Conservation (phyloP, 768 basidiomycete genomes). For the Leccinum incarnatum region DNA sequence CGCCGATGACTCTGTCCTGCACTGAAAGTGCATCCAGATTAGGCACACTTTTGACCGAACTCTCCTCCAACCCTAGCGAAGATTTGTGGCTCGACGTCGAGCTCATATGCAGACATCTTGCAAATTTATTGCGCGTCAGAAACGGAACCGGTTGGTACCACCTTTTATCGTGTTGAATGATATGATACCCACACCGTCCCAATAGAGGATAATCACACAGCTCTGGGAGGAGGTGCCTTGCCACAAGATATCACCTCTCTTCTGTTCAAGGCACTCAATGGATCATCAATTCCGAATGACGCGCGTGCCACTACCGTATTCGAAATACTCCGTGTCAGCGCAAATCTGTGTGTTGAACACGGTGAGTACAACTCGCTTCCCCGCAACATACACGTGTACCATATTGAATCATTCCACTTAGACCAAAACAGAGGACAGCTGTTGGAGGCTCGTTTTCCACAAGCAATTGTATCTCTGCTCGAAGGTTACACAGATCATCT, state of each 20-base stretch:
- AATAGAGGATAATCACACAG: slow-evolving; percentile 68
- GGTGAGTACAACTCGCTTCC: slow-evolving; percentile 43
- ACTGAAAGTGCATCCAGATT: slow-evolving; percentile 32
- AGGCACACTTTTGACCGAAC: slow-evolving; percentile 31
- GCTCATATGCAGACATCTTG: slow-evolving; percentile 51
- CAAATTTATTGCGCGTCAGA: slow-evolving; percentile 58
- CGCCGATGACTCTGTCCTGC: slow-evolving; percentile 17
- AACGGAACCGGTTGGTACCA: slow-evolving; percentile 46
- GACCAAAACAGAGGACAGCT: slow-evolving; percentile 74
- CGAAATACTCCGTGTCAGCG: slow-evolving; percentile 74
- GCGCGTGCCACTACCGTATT: slow-evolving; percentile 51
- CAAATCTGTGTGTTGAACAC: slow-evolving; percentile 85
- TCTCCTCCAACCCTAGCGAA: slow-evolving; percentile 31
- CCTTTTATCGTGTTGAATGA: not conserved
- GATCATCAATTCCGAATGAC: slow-evolving; percentile 43
- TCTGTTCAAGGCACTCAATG: slow-evolving; percentile 52
- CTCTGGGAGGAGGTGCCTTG: slow-evolving; percentile 61
- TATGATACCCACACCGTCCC: slow-evolving; percentile 18
- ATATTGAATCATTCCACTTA: slow-evolving; percentile 27
- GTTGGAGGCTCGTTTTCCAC: slow-evolving; percentile 68
- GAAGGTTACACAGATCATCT: slow-evolving; percentile 58
- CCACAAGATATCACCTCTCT: slow-evolving; percentile 65
- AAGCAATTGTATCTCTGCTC: slow-evolving; percentile 61
- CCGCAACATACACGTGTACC: not conserved
- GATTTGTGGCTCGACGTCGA: slow-evolving; percentile 53